phyloP scores from a whole-genome alignment of 2,329 filamentous ascomycete species.

The Erysiphe pulchra region DNA sequence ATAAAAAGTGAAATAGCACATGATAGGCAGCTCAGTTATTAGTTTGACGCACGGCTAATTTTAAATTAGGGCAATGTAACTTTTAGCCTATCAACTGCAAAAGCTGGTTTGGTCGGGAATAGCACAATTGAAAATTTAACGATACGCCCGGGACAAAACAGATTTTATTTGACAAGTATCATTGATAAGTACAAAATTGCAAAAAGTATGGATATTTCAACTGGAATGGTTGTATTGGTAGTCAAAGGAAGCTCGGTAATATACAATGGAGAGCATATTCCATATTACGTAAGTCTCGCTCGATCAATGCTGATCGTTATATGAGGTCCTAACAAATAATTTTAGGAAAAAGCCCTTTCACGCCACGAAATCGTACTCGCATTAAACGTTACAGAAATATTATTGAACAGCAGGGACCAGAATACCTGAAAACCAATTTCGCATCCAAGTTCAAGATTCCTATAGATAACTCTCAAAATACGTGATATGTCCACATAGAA shows the following conservation, averaged over 20 bases:
- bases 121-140: conserved; percentile 23
- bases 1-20: too few species aligned
- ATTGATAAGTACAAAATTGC: conserved; percentile 19
- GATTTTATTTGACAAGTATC: conserved; percentile 20
- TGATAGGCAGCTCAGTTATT: too few species aligned
- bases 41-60: background rate
- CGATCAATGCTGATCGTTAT: background rate
- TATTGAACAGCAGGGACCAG: too few species aligned
- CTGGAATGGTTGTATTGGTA: conserved; percentile 23
- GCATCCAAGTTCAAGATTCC: too few species aligned
- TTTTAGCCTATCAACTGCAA: conserved; percentile 19
- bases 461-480: too few species aligned
- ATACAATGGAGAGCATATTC: conserved; percentile 21
- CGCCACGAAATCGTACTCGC: conserved; percentile 19
- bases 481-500: too few species aligned
- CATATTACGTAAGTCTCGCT: conserved; percentile 20
- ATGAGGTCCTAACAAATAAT: background rate
- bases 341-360: conserved; percentile 19
- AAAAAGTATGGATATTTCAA: conserved; percentile 8
- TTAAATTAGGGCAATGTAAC: conserved; percentile 18
- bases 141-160: conserved; percentile 27
- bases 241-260: conserved; percentile 23
- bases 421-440: too few species aligned
- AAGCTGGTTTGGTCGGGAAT: conserved; percentile 21
- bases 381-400: conserved; percentile 16